Percentiles rank a stretch among this genome's conserved stretches.
phyloP scores from a whole-genome alignment of 2,329 filamentous ascomycete species.

The Rhynchosporium secalis region DNA sequence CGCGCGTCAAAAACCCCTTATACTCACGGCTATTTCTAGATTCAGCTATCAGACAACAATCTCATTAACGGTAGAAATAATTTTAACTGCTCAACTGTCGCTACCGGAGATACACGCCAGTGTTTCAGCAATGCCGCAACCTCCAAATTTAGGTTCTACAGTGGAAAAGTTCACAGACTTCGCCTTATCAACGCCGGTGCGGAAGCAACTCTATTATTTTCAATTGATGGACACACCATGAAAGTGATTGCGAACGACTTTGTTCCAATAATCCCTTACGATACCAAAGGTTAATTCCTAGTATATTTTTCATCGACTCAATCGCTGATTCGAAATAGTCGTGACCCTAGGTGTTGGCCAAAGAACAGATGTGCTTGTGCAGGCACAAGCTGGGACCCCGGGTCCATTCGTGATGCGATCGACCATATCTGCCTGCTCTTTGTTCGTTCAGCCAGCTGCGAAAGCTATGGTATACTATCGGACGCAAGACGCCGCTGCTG shows the following conservation, averaged over 20 bases:
- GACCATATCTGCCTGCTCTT: constrained; percentile 51
- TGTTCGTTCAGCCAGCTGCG: constrained; percentile 51
- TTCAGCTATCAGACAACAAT: constrained; percentile 39
- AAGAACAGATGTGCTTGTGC: constrained; percentile 47
- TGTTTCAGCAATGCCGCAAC: constrained; percentile 36
- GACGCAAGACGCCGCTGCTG: constrained; percentile 49
- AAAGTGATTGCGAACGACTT: constrained; percentile 66
- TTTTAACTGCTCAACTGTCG: constrained; percentile 34
- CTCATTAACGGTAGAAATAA: constrained; percentile 41
- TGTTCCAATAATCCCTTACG: constrained; percentile 51
- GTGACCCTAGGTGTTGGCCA: constrained; percentile 62
- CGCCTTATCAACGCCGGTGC: constrained; percentile 52
- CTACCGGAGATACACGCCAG: constrained; percentile 26
- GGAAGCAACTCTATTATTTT: constrained; percentile 47
- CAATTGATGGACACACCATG: constrained; percentile 52
- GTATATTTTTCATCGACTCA: constrained; percentile 46
- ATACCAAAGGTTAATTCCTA: not conserved
- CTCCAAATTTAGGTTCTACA: constrained; percentile 43
- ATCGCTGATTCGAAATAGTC: constrained; percentile 53
- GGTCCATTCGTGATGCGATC: constrained; percentile 56
- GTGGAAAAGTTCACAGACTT: constrained; percentile 48
- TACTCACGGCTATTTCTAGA: not conserved
- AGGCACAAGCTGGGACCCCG: constrained; percentile 46
- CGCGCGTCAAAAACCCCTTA: no score
- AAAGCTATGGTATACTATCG: constrained; percentile 67